phyloP scores from a whole-genome alignment of 352 stramenopile genomes.

The Pythium dissimile region DNA sequence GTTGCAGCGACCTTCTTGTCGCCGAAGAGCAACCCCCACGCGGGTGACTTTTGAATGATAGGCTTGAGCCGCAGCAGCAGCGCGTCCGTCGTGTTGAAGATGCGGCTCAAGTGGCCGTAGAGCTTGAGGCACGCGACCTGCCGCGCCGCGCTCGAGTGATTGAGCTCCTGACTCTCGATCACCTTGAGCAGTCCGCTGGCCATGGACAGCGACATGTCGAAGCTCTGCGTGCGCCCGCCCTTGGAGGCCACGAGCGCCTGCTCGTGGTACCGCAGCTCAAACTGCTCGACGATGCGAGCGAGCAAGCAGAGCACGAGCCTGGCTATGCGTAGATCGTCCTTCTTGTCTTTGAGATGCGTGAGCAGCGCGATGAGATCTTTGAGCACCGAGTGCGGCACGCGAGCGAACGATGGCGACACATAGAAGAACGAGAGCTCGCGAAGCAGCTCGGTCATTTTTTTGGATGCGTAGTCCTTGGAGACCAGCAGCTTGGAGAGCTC shows the following conservation, averaged over 20 bases:
- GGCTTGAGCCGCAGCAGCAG: constrained; percentile 34
- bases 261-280: constrained; percentile 39
- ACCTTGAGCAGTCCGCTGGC: constrained; percentile 41
- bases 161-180: constrained; percentile 50
- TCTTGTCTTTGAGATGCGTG: constrained; percentile 77
- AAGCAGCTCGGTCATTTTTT: constrained; percentile 66
- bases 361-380: constrained; percentile 61
- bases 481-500: constrained; percentile 62
- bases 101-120: constrained; percentile 51
- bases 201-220: constrained; percentile 41
- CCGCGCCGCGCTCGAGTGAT: constrained; percentile 39
- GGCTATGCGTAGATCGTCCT: constrained; percentile 70
- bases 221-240: constrained; percentile 37
- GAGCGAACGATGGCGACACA: constrained; percentile 42
- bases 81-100: constrained; percentile 46
- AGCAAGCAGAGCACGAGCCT: constrained; percentile 61
- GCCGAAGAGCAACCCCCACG: constrained; percentile 35
- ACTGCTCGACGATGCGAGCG: constrained; percentile 57
- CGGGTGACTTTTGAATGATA: constrained; percentile 51
- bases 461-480: constrained; percentile 58
- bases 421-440: constrained; percentile 75
- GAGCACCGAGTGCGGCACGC: constrained; percentile 60
- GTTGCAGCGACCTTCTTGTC: constrained; percentile 46
- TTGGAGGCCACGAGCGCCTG: not conserved
- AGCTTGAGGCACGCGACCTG: constrained; percentile 53